Percentiles rank a stretch among this genome's conserved stretches.
These are phyloP conservation scores for Linnemannia schmuckeri DNA, from an alignment of 192 early-diverging fungal species.

Conservation along the genomic window DNA sequence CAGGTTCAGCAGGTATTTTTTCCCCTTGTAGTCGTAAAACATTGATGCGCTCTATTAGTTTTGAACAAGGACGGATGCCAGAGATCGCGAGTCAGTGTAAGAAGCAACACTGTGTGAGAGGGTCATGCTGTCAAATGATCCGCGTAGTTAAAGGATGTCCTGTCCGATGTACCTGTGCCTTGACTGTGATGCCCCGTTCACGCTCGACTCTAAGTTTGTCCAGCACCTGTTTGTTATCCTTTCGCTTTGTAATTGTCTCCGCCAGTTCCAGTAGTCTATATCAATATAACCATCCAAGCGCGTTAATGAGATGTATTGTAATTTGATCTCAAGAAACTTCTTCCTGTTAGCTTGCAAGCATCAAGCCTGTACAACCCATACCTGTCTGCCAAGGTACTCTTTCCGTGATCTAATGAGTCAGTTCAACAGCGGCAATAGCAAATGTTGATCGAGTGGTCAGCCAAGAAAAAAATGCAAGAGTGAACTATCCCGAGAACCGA, in stretches of 20 bases:
- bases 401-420: slow-evolving; percentile 78
- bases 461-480: background rate
- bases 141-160: background rate
- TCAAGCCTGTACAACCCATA: background rate
- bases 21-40: slow-evolving; percentile 88
- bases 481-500: background rate
- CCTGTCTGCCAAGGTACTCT: slow-evolving; percentile 92
- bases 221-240: slow-evolving; percentile 89
- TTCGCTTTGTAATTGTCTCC: slow-evolving; percentile 80
- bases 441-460: background rate
- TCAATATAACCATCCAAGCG: too few relatives aligned
- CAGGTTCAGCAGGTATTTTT: slow-evolving; percentile 91
- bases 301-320: background rate
- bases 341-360: background rate
- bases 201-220: slow-evolving; percentile 97
- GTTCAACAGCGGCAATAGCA: background rate
- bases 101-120: background rate
- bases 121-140: background rate
- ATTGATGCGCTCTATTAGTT: slow-evolving; percentile 83
- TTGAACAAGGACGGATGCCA: background rate
- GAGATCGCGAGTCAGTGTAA: background rate
- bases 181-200: slow-evolving; percentile 97
- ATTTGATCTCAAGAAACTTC: background rate
- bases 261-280: slow-evolving; percentile 88
- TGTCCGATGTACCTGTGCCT: slow-evolving; percentile 80